These are phyloP conservation scores for Fraxinus pennsylvanica DNA, from an alignment of 257 asterid species.

Conservation along the genomic window DNA sequence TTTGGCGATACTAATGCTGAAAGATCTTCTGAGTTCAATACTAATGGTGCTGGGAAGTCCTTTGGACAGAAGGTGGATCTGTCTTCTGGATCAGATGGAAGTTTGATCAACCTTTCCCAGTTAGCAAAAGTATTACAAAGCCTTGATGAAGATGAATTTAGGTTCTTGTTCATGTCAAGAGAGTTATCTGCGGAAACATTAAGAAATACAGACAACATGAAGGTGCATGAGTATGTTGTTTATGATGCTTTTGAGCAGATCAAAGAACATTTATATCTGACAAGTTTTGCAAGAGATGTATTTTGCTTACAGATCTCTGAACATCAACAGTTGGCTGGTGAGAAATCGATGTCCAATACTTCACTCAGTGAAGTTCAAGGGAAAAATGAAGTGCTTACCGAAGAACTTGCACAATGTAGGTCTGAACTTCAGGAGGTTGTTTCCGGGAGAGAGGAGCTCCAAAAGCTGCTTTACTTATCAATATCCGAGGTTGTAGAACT, in stretches of 20 bases:
- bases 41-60: conserved; percentile 32
- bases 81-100: conserved; percentile 57
- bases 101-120: conserved; percentile 65
- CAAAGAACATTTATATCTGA: conserved; percentile 65
- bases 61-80: conserved; percentile 48
- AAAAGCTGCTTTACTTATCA: conserved; percentile 58
- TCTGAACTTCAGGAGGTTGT: conserved; percentile 51
- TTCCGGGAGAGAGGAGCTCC: conserved; percentile 54
- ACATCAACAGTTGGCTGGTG: background rate
- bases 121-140: conserved; percentile 63
- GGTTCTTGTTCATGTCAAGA: conserved; percentile 59
- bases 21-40: conserved; percentile 31
- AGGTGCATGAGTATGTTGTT: conserved; percentile 29
- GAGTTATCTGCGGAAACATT: conserved; percentile 34
- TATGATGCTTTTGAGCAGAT: conserved; percentile 60
- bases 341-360: background rate
- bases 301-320: background rate
- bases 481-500: conserved; percentile 56
- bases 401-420: conserved; percentile 55
- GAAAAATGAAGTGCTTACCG: conserved; percentile 43
- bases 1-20: conserved; percentile 36
- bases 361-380: conserved; percentile 5
- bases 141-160: conserved; percentile 66
- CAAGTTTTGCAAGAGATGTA: conserved; percentile 3
- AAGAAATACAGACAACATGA: conserved; percentile 26